Percentiles rank a stretch among this genome's conserved stretches.
These are phyloP conservation scores for Diutina catenulata DNA, from an alignment of 1,139 yeast genomes.

Conservation along the genomic window DNA sequence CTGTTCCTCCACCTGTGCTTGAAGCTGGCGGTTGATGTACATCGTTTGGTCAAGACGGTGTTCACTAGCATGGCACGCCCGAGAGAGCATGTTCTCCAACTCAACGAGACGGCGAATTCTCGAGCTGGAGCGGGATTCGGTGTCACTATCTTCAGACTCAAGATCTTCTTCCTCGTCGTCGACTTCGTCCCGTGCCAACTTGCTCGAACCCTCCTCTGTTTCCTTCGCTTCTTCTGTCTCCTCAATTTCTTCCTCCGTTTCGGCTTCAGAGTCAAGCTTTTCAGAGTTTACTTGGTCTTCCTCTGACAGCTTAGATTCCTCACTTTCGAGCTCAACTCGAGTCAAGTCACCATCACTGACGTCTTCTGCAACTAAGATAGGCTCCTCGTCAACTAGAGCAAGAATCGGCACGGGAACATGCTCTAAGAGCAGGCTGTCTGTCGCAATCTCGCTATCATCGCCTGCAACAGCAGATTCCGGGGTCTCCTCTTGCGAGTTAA, in stretches of 20 bases:
- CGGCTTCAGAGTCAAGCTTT: background rate
- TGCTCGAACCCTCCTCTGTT: background rate
- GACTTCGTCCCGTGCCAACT: background rate
- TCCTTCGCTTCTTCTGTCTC: background rate
- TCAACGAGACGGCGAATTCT: background rate
- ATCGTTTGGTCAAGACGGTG: constrained; percentile 10
- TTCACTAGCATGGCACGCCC: constrained; percentile 6
- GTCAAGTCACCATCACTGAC: too few species aligned
- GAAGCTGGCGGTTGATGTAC: constrained; percentile 9
- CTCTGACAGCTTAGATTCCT: too few species aligned
- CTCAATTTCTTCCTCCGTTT: background rate
- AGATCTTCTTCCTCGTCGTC: background rate
- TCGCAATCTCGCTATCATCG: too few species aligned
- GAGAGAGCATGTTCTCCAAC: constrained; percentile 5
- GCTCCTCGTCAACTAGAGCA: too few species aligned
- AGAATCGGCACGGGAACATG: too few species aligned
- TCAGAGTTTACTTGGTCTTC: too few species aligned
- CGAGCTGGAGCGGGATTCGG: background rate
- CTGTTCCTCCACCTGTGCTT: constrained; percentile 7
- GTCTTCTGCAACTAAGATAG: too few species aligned
- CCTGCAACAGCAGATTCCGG: too few species aligned
- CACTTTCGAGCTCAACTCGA: too few species aligned
- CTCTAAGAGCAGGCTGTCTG: too few species aligned
- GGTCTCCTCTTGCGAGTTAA: too few species aligned
- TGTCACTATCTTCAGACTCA: constrained; percentile 6